Conservation (phyloP, 169 alveolate genomes). For the Plasmodium cynomolgi region DNA sequence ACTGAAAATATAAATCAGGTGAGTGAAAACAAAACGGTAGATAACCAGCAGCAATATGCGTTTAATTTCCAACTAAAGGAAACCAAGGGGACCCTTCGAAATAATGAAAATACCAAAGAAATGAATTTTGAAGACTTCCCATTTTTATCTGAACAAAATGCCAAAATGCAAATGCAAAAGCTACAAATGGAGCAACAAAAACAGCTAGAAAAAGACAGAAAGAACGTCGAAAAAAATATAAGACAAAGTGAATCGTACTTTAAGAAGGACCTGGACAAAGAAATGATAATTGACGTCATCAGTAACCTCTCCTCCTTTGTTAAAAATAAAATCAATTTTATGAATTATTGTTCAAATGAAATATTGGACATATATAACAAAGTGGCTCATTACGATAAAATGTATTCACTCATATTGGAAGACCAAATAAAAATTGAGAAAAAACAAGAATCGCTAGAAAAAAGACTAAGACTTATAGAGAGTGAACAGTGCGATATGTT, state of each 20-base stretch:
- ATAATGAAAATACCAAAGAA: slow-evolving; percentile 44
- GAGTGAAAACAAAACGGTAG: not conserved
- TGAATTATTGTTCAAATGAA: slow-evolving; percentile 76
- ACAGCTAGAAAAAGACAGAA: slow-evolving; percentile 59
- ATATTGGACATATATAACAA: slow-evolving; percentile 68
- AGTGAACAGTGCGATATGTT: slow-evolving; percentile 71
- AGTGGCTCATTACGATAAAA: slow-evolving; percentile 74
- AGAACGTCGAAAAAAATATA: slow-evolving; percentile 52
- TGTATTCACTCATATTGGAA: slow-evolving; percentile 72
- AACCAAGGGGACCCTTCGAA: slow-evolving; percentile 73
- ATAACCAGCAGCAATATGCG: not conserved
- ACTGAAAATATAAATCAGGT: not conserved
- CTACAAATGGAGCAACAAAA: slow-evolving; percentile 25
- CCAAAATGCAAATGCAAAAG: not conserved
- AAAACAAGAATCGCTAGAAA: slow-evolving; percentile 68
- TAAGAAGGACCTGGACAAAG: slow-evolving; percentile 65
- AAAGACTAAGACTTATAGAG: slow-evolving; percentile 73
- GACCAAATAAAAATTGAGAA: slow-evolving; percentile 72
- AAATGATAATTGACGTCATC: slow-evolving; percentile 68
- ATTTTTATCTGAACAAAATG: slow-evolving; percentile 14
- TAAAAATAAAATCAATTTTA: slow-evolving; percentile 75
- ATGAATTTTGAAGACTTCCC: slow-evolving; percentile 56
- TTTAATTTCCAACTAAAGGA: slow-evolving; percentile 62
- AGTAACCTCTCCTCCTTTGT: slow-evolving; percentile 74
- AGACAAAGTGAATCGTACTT: slow-evolving; percentile 55